Evolutionary conservation across 106 monocot species (phyloP), one percentile per base, ranked within the genome.

Genomic region (Phalaenopsis equestris): DNA sequence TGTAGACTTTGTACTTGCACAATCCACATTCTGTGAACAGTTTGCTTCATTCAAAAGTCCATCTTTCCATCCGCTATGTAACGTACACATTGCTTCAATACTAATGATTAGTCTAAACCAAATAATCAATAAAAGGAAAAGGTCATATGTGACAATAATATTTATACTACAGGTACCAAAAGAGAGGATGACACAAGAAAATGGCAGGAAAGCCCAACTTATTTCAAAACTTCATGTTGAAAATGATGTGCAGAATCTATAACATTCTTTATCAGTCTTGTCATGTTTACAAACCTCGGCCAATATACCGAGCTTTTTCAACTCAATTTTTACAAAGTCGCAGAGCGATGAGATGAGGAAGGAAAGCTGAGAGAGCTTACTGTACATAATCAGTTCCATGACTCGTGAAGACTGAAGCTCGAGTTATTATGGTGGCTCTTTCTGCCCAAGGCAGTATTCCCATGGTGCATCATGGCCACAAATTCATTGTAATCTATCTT

Each of bases 401-500:
- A 85, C 38, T 90, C 87, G 39, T 85, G 80, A 76, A 90, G 85
- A 64, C 87, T 85, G 82, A 87, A 85, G 75, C 85, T 85, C n/a
- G 56, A 78, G 49, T 75, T 87, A 52, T 73, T 56, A 45, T 84
- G 87, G 9, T 52, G 81, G 52, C 83, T 79, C 83, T 85, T 90
- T 81, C 79, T 86, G 58, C 90, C 86, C 10, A 88, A 74, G 55
- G 55, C 67, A 48, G 81, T 70, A 84, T 88, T 87, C 64, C 86
- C 88, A 73, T 88, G 87, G 17, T 88, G 90, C 90, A 90, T 90
- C 90, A 90, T 90, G 18, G 79, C 83, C 24, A 86, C 90, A 84
- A 90, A 90, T 75, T 90, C 90, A 80, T 87, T 90, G 82, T 90
- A 90, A 77, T 90, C 90, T 47, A 90, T 90, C 41, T 84, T 75